Percentiles rank a stretch among this genome's conserved stretches.
These are phyloP conservation scores for Albifimbria verrucaria DNA, from an alignment of 2,329 filamentous ascomycete genomes.

Conservation along the genomic window DNA sequence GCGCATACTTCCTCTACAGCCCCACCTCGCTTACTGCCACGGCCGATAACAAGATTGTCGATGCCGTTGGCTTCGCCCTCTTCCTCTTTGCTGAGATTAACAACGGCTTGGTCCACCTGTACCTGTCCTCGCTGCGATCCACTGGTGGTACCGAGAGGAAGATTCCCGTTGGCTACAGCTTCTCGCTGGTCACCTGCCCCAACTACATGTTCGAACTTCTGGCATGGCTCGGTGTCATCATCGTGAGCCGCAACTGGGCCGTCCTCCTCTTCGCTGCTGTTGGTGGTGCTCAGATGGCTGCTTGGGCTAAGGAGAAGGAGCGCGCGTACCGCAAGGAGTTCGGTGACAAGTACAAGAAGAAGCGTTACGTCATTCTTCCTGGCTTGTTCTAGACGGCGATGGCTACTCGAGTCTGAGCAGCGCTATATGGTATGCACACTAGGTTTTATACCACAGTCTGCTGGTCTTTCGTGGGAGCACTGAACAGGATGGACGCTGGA, in stretches of 20 bases:
- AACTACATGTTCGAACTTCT: conserved; percentile 95
- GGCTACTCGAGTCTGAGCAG: too few relatives aligned
- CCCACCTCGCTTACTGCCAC: conserved; percentile 67
- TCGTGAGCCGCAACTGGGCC: conserved; percentile 75
- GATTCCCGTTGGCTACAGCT: conserved; percentile 83
- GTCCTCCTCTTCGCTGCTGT: conserved; percentile 73
- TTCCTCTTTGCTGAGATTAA: conserved; percentile 75
- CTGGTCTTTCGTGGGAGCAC: too few relatives aligned
- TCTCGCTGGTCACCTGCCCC: conserved; percentile 84
- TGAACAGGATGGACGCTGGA: too few relatives aligned
- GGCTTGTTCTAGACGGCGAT: conserved; percentile 59
- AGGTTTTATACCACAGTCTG: too few relatives aligned
- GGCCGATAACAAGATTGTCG: conserved; percentile 44
- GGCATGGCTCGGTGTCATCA: conserved; percentile 78
- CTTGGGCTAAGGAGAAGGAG: conserved; percentile 93
- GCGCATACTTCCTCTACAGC: conserved; percentile 81
- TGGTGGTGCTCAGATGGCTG: conserved; percentile 74
- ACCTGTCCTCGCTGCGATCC: conserved; percentile 73
- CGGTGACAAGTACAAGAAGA: conserved; percentile 91
- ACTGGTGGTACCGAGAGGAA: conserved; percentile 80
- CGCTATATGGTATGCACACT: too few relatives aligned
- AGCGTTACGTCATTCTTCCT: conserved; percentile 80
- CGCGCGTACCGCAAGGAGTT: conserved; percentile 85
- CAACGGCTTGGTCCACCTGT: conserved; percentile 78
- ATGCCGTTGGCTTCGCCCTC: conserved; percentile 66